These are phyloP conservation scores for Fusarium musae DNA, from an alignment of 2,329 filamentous ascomycete genomes.

Conservation along the genomic window DNA sequence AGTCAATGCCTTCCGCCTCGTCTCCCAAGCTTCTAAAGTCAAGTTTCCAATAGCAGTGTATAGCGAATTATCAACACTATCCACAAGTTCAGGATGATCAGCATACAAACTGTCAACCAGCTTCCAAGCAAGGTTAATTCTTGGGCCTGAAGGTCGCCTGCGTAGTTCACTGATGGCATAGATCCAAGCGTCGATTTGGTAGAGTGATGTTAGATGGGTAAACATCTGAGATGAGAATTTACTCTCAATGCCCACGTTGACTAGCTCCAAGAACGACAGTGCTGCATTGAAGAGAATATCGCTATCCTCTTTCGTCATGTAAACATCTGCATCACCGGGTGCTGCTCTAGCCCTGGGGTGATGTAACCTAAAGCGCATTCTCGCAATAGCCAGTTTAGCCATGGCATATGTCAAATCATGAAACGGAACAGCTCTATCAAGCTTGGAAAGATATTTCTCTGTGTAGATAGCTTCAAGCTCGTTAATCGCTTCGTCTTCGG, in stretches of 20 bases:
- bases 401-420: conserved; percentile 40
- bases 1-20: conserved; percentile 3
- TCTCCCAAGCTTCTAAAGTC: conserved; percentile 40
- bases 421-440: conserved; percentile 46
- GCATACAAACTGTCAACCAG: conserved; percentile 42
- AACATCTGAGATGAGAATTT: conserved; percentile 46
- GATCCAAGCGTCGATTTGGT: conserved; percentile 47
- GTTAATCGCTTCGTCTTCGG: conserved; percentile 40
- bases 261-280: conserved; percentile 39
- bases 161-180: conserved; percentile 48
- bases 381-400: conserved; percentile 40
- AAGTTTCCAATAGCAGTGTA: conserved; percentile 26
- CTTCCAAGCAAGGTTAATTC: conserved; percentile 43
- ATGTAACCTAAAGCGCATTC: conserved; percentile 46
- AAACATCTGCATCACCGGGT: not conserved
- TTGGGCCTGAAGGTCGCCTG: conserved; percentile 15
- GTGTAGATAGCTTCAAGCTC: conserved; percentile 44
- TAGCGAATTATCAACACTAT: not conserved
- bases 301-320: conserved; percentile 34
- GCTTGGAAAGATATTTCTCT: conserved; percentile 32
- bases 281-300: conserved; percentile 43
- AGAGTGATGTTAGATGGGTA: conserved; percentile 42
- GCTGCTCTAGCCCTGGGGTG: conserved; percentile 41
- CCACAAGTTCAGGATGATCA: conserved; percentile 33
- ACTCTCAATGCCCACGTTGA: conserved; percentile 34